Percentiles rank a stretch among this genome's conserved stretches.
Conservation (phyloP, 2,329 filamentous ascomycete species). For the Diplodia seriata region DNA sequence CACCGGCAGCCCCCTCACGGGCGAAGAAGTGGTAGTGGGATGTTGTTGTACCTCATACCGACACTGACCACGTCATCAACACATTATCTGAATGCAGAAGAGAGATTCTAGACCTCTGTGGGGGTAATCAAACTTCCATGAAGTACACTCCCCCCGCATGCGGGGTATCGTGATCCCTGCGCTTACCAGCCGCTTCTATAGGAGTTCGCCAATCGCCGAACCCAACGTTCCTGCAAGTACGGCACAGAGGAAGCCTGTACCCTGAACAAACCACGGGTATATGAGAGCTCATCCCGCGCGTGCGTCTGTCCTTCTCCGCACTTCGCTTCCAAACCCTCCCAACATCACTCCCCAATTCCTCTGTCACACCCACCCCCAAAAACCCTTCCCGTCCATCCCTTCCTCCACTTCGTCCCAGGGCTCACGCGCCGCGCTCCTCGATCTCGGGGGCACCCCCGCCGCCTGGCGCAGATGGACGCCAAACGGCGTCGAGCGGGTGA, state of each 20-base stretch:
- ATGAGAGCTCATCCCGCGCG: not conserved
- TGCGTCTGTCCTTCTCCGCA: not conserved
- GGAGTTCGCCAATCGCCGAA: not conserved
- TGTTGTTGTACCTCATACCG: no score
- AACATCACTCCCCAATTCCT: not conserved
- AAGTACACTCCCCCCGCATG: not conserved
- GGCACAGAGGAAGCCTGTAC: not conserved
- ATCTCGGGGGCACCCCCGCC: constrained; percentile 36
- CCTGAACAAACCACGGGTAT: not conserved
- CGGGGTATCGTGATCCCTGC: not conserved
- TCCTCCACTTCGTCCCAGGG: no score
- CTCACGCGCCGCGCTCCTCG: not conserved
- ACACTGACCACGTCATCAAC: not conserved
- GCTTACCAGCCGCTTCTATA: not conserved
- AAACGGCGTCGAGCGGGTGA: constrained; percentile 39
- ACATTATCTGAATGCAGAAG: not conserved
- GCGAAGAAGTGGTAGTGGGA: no score
- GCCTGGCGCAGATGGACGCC: not conserved
- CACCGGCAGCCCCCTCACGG: no score
- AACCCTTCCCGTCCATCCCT: not conserved
- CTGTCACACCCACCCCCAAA: not conserved
- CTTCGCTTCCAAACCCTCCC: not conserved
- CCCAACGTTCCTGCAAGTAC: not conserved
- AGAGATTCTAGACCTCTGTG: not conserved
- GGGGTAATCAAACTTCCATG: not conserved